Base-by-base conservation (phyloP, 2,329 filamentous ascomycete species). In the Akanthomyces muscarius region DNA sequence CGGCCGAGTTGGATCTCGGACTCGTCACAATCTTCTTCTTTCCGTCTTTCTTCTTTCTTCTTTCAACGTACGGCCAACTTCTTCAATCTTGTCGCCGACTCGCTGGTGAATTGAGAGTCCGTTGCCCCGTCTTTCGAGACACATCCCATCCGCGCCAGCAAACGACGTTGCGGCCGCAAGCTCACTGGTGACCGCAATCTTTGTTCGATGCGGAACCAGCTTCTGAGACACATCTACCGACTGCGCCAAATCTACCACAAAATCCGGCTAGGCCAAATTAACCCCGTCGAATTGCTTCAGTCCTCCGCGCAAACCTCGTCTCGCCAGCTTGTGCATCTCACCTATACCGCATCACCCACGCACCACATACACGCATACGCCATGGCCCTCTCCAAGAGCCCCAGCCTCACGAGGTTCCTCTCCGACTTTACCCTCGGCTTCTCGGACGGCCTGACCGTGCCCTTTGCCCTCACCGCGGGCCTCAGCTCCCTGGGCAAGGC, bases 371-470 rank as follows among this genome's bases (percentile, higher is more conserved):
- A 7, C 16, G 13, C n/a, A n/a, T 5, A 30, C 33, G 61, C 10
- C 5, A 72, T 70, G 68, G 65, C 66, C 38, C 61, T 63, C 16
- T 60, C 68, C 3, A 65, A 67, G 13, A 73, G 66, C n/a, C 74
- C 73, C 3, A 66, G 66, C 1, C 67, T 75, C 21, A 69, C 72
- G 1, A 75, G 76, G 14, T 80, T 86, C 65, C 74, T 87, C 14
- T 80, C 83, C 45, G 87, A 91, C 74, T 85, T 88, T 63, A 91
- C 89, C 1, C 84, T 91, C 65, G 89, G 89, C 25, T 86, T 91
- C 66, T 86, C 89, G 0, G 89, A 92, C 75, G 89, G 89, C 14
- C 77, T 91, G 64, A 91, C 89, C 0, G 89, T 91, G 0, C 89
- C 89, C 0, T 91, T 92, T 69, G 89, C 89, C 21, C 77, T 91